Base-by-base conservation (phyloP, 768 basidiomycete genomes). In the Melanogaster broomeanus region DNA sequence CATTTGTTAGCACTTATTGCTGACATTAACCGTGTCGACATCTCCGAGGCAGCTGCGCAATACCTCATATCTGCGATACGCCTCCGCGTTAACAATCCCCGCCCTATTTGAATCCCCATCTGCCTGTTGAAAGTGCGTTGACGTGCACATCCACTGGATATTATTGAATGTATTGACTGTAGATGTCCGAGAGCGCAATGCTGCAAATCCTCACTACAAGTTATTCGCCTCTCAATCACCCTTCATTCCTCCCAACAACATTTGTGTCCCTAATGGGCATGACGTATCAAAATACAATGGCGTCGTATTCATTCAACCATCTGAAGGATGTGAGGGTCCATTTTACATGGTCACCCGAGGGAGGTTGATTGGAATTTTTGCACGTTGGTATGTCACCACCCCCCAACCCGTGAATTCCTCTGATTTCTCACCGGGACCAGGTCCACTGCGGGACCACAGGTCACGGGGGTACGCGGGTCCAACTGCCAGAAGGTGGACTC, bases 261-360 rank as follows among this genome's bases (percentile, higher is more conserved):
- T 40, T 24, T 12, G 13, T 19, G 39, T 40, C 11, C 39, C 39
- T 40, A 40, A 8, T 8, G 7, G 39, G n/a, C 39, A 40, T 40
- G 19, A 40, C 4, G 8, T 19, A 19, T 40, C 13, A 11, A 19
- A 40, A 22, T 40, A 40, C 22, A 40, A 40, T 22, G 39, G 21
- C 6, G 3, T 40, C 10, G 8, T 40, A 3, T 40, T 21, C 15
- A 8, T 40, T 40, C 39, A 22, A 40, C 39, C 39, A 11, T 40
- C 39, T 13, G 39, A 40, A 6, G 18, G 12, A 21, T 8, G 19
- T 18, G 7, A 19, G 0, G 31, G 45, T 30, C 49, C 49, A 18
- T 50, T 42, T 18, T 50, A 50, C 31, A 9, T 50, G 4, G 42
- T 50, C 12, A 50, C 49, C 3, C 18, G 41, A 16, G 49, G 49